Evolutionary conservation across 2,329 filamentous ascomycete species (phyloP).

Genomic region (Didymella sp.): DNA sequence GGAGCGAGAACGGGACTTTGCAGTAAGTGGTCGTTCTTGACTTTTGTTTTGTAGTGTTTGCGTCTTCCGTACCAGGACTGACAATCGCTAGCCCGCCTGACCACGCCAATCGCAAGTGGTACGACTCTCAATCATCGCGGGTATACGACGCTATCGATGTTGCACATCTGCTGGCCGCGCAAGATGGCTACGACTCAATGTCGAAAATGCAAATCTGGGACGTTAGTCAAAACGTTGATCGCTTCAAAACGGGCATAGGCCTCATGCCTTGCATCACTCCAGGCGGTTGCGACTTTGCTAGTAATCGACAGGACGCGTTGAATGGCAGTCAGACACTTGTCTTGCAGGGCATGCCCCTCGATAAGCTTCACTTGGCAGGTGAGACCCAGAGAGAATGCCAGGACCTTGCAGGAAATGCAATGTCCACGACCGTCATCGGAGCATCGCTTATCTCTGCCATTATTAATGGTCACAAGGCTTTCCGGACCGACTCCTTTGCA

Average conservation of each 20-base stretch:
- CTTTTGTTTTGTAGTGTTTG: background rate
- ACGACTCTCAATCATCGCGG: constrained; percentile 61
- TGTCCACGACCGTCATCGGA: constrained; percentile 76
- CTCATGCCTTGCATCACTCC: constrained; percentile 74
- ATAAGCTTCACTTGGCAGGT: constrained; percentile 67
- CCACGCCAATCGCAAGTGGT: constrained; percentile 61
- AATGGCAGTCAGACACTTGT: constrained; percentile 68
- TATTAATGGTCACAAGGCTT: constrained; percentile 45
- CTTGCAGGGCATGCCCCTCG: constrained; percentile 72
- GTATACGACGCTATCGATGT: constrained; percentile 73
- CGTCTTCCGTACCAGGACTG: background rate
- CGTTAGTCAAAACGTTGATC: constrained; percentile 75
- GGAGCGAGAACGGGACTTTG: constrained; percentile 62
- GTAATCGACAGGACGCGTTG: constrained; percentile 66
- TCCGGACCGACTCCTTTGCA: background rate
- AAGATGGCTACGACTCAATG: constrained; percentile 62
- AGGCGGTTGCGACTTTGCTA: constrained; percentile 66
- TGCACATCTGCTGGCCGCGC: constrained; percentile 60
- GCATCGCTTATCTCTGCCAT: constrained; percentile 67
- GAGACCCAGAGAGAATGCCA: constrained; percentile 66
- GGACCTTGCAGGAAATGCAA: constrained; percentile 79
- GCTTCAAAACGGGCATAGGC: constrained; percentile 62
- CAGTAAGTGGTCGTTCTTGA: constrained; percentile 12
- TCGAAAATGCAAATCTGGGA: constrained; percentile 65
- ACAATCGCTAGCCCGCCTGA: constrained; percentile 56